Evolutionary conservation across 495 filamentous ascomycete species (phyloP).

Genomic region (Neurospora terricola): DNA sequence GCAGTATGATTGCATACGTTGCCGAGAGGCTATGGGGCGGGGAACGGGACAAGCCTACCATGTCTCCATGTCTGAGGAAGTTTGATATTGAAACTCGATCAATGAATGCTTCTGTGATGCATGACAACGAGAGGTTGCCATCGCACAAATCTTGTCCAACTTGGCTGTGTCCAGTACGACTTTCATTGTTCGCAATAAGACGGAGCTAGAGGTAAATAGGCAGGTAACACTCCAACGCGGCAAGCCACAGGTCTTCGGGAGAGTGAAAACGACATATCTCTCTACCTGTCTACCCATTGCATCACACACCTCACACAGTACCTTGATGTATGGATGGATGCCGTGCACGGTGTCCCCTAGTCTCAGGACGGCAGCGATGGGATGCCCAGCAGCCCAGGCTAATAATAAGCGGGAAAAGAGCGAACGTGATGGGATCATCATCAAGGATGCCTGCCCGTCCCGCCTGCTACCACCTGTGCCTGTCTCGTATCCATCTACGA

Average conservation of each 20-base stretch:
- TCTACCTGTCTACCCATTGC: background rate
- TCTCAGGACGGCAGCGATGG: background rate
- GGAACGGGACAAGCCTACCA: background rate
- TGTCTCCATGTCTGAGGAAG: background rate
- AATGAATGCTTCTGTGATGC: background rate
- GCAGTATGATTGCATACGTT: background rate
- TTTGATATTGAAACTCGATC: background rate
- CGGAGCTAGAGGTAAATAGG: background rate
- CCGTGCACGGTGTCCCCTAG: background rate
- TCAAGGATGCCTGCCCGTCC: background rate
- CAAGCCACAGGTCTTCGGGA: slow-evolving; percentile 8
- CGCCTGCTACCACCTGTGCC: background rate
- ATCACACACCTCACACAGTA: background rate
- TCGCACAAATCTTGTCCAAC: background rate
- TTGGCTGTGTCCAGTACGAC: background rate
- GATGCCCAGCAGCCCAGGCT: background rate
- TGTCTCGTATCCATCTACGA: background rate
- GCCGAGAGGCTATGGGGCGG: background rate
- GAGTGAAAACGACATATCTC: background rate
- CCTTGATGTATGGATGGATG: background rate
- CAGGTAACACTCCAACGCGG: slow-evolving; percentile 1
- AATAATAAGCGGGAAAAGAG: background rate
- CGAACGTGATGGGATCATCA: background rate
- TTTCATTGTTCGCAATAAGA: background rate
- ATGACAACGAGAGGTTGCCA: background rate